Conservation (phyloP, 192 early-diverging fungal genomes). For the Podila horticola region DNA sequence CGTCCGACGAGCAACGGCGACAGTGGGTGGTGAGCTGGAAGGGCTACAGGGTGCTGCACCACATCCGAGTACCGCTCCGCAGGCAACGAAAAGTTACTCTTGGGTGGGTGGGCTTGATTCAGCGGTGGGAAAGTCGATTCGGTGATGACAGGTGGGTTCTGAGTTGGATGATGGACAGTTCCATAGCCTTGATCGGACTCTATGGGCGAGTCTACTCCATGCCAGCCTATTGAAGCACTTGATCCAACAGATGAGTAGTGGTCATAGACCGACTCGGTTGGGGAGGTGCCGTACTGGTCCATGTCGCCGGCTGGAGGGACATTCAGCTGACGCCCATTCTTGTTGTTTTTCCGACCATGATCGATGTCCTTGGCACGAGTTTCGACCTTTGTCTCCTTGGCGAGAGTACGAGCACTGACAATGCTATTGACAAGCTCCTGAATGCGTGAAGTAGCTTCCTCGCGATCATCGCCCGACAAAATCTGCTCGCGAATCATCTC, state of each 20-base stretch:
- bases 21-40: slow-evolving; percentile 10
- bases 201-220: slow-evolving; percentile 15
- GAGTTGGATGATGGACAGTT: slow-evolving; percentile 29
- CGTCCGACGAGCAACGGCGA: slow-evolving; percentile 17
- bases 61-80: slow-evolving; percentile 6
- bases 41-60: slow-evolving; percentile 1
- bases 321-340: slow-evolving; percentile 33
- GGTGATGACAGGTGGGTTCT: slow-evolving; percentile 33
- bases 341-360: neutral
- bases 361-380: slow-evolving; percentile 4
- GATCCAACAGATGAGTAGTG: slow-evolving; percentile 46
- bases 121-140: slow-evolving; percentile 47
- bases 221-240: slow-evolving; percentile 24
- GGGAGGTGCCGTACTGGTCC: slow-evolving; percentile 45
- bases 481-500: slow-evolving; percentile 67
- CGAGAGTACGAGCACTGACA: slow-evolving; percentile 9
- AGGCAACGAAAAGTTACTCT: neutral
- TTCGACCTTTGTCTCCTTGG: neutral
- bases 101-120: neutral
- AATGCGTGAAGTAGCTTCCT: slow-evolving; percentile 42
- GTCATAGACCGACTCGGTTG: slow-evolving; percentile 31
- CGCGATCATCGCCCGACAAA: slow-evolving; percentile 37
- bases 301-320: slow-evolving; percentile 23
- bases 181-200: slow-evolving; percentile 52
- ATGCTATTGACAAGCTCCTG: slow-evolving; percentile 43